Evolutionary conservation across 257 asterid species (phyloP), one percentile per base, ranked within the genome.

Genomic region (Solanum ossicruentum): DNA sequence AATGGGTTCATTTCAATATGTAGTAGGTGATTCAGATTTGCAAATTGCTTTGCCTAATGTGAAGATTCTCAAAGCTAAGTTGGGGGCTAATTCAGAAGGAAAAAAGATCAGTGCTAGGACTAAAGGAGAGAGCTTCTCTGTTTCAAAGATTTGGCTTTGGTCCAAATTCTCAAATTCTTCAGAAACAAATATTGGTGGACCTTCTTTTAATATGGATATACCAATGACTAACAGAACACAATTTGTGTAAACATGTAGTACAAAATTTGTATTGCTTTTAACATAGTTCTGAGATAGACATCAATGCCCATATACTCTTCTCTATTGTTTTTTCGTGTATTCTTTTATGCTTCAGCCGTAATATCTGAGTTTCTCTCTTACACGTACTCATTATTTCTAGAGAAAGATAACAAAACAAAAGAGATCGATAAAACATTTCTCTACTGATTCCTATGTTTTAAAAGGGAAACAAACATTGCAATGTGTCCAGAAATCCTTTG

Each of bases 81-180:
- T 8, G 73, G 80, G 61, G n/a, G 94, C 86, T 54, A 82, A 20
- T 36, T n/a, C 67, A 8, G 93, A 91, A 55, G 93, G 88, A 6
- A 86, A 89, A 70, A 87, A 85, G 89, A 92, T 93, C 17, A 85
- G 85, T 73, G 84, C 71, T 18, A 86, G 91, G 88, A 87, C 90
- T 65, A 84, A 91, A 88, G 92, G 93, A 11, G 97, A 93, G 32
- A 93, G 97, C 77, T 91, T 85, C 83, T 93, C 97, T 67, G 91
- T 92, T 56, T 93, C 95, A 73, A 93, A 92, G 90, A 91, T 93
- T 75, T 92, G 97, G 97, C 90, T 92, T 0, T 93, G 97, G 97
- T 90, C 97, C 88, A 91, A 72, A 56, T 79, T 89, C 60, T 39
- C 83, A 36, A 60, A 81, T 65, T 78, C 86, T 61, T 83, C 84